Percentiles rank a stretch among this genome's conserved stretches.
Conservation (phyloP, 2,329 filamentous ascomycete genomes). For the Fusarium sp. region DNA sequence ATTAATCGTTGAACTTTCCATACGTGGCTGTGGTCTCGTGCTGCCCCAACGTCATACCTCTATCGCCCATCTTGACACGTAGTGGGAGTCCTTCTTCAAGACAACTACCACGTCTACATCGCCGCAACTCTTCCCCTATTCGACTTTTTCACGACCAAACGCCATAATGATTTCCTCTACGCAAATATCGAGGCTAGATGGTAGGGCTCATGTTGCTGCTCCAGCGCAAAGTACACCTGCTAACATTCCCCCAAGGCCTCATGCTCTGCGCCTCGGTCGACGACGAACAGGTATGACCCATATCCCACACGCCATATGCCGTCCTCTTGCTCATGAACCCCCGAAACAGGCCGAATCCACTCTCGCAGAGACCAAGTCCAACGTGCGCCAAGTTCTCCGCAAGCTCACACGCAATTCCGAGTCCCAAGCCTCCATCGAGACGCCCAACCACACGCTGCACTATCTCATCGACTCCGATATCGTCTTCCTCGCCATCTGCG, state of each 20-base stretch:
- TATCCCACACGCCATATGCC: neutral
- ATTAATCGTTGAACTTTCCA: neutral
- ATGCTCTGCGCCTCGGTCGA: conserved; percentile 96
- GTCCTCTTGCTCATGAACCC: neutral
- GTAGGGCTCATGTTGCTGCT: conserved; percentile 54
- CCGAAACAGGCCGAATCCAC: conserved; percentile 68
- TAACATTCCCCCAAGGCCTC: conserved; percentile 69
- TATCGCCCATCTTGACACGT: conserved; percentile 43
- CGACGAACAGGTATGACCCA: conserved; percentile 76
- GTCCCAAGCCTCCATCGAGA: conserved; percentile 91
- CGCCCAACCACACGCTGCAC: conserved; percentile 82
- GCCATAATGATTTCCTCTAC: conserved; percentile 84
- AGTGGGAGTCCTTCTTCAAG: conserved; percentile 19
- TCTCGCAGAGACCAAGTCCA: conserved; percentile 86
- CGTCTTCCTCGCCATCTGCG: conserved; percentile 93
- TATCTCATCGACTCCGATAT: conserved; percentile 86
- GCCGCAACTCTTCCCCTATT: conserved; percentile 5
- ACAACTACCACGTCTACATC: conserved; percentile 21
- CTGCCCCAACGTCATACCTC: conserved; percentile 29
- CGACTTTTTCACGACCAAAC: neutral
- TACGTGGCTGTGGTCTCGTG: conserved; percentile 13
- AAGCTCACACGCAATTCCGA: conserved; percentile 89
- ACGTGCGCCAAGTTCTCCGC: conserved; percentile 90
- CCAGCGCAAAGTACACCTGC: conserved; percentile 1
- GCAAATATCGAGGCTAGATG: conserved; percentile 92